Base-by-base conservation (phyloP, 2,329 filamentous ascomycete genomes). In the Cytospora chrysosperma region DNA sequence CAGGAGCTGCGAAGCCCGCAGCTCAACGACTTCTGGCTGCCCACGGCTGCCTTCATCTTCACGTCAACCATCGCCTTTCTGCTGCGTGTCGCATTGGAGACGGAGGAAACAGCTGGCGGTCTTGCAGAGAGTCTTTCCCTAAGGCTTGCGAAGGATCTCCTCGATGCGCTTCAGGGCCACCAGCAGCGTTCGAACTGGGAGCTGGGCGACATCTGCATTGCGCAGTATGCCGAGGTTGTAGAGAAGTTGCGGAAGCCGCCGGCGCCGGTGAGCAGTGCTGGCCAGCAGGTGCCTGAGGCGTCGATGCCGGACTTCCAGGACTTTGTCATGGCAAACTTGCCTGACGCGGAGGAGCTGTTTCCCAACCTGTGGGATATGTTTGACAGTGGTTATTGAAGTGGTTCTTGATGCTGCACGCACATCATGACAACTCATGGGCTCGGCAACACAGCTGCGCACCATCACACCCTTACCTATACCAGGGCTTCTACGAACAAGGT, bases 51-150 rank as follows among this genome's bases (percentile, higher is more conserved):
- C 0, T 84, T 82, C 61, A 73, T 77, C 0, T 76, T 82, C n/a
- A 76, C 80, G 0, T 78, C 79, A 1, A 80, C 82, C 0, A 77
- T 79, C 17, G 82, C 78, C 49, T 83, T 84, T 47, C 70, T 84
- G 30, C 70, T 85, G 10, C 75, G 82, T 2, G 81, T 78, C 62
- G 80, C 78, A 0, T 69, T 84, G 2, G 77, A 81, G 61, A 76
- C 76, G 3, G 77, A 78, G 61, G 77, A 74, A 12, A 74, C 73
- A 0, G 69, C 73, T 0, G 66, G 68, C 0, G 73, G 73, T 0
- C 72, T 80, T 1, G 72, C 72, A 2, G 72, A 76, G 47, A 77
- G 75, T 54, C 70, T 68, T 8, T 78, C 79, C 0, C 70, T 83
- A 12, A 71, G 72, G n/a, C 75, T 82, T 59, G 79, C 81, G 0